Conservation (phyloP, 768 basidiomycete species). For the Pleurotus salmoneostramineus region DNA sequence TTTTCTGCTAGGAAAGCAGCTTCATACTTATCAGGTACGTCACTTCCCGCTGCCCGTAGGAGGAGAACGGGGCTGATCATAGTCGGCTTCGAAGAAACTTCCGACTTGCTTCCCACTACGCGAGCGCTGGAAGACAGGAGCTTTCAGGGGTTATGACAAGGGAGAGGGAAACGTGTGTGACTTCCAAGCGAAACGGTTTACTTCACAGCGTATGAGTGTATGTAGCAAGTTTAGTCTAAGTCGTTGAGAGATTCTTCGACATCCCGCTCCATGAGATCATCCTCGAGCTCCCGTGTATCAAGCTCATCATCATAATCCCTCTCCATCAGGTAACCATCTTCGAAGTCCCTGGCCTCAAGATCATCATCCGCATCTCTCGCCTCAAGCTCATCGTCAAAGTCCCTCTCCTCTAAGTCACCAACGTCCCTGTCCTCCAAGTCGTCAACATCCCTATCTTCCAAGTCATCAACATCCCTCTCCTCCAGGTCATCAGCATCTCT, state of each 20-base stretch:
- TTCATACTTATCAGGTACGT: constrained; percentile 59
- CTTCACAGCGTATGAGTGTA: too few relatives aligned
- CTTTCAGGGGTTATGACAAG: not conserved
- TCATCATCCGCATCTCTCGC: not conserved
- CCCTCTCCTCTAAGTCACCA: not conserved
- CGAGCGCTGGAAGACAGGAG: too few relatives aligned
- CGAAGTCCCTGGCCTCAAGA: not conserved
- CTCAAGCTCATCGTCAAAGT: not conserved
- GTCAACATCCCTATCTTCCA: not conserved
- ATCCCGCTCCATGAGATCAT: not conserved
- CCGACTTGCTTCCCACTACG: too few relatives aligned
- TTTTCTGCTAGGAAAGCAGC: constrained; percentile 38
- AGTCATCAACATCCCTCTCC: not conserved
- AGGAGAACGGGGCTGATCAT: constrained; percentile 31
- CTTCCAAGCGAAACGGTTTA: not conserved
- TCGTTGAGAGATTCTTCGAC: not conserved
- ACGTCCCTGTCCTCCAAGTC: not conserved
- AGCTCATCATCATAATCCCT: not conserved
- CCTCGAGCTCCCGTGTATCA: not conserved
- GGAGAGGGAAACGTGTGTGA: not conserved
- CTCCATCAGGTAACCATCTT: not conserved
- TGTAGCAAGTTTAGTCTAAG: not conserved
- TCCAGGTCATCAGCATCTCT: not conserved
- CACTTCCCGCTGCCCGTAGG: constrained; percentile 35
- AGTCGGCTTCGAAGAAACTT: not conserved